Percentiles rank a stretch among this genome's conserved stretches.
These are phyloP conservation scores for Trichomonas tenax DNA, from an alignment of 208 protist genomes.

Conservation along the genomic window DNA sequence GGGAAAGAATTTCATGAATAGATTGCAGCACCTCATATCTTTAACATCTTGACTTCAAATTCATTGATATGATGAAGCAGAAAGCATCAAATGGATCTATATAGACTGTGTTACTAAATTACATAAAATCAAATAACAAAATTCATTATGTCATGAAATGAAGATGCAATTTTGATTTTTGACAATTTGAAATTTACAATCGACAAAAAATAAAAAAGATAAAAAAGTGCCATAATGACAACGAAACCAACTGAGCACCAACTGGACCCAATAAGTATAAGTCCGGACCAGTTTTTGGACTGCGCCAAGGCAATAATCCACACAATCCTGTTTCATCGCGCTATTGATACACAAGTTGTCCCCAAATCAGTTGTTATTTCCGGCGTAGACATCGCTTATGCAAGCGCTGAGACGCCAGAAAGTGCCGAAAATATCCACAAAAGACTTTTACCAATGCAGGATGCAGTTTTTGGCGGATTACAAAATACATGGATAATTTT, in stretches of 20 bases:
- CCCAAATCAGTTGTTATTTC: not conserved
- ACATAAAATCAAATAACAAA: too few species aligned
- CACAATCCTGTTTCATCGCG: not conserved
- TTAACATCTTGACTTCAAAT: too few species aligned
- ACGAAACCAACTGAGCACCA: not conserved
- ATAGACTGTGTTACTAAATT: too few species aligned
- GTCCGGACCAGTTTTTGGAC: not conserved
- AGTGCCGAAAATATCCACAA: not conserved
- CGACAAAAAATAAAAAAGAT: too few species aligned
- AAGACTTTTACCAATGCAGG: not conserved
- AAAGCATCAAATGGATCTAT: too few species aligned
- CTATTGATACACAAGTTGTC: not conserved
- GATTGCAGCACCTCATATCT: too few species aligned
- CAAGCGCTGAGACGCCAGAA: not conserved
- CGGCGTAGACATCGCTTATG: not conserved
- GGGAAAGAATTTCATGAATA: too few species aligned
- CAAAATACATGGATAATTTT: not conserved
- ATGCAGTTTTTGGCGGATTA: not conserved
- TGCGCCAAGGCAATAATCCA: slow-evolving; percentile 3
- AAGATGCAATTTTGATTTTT: too few species aligned
- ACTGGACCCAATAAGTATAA: not conserved
- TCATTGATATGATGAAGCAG: too few species aligned
- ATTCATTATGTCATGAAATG: too few species aligned
- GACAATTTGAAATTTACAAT: too few species aligned
- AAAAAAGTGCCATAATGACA: not conserved